Conservation (phyloP, 495 filamentous ascomycete genomes). For the Articulospora tetracladia region DNA sequence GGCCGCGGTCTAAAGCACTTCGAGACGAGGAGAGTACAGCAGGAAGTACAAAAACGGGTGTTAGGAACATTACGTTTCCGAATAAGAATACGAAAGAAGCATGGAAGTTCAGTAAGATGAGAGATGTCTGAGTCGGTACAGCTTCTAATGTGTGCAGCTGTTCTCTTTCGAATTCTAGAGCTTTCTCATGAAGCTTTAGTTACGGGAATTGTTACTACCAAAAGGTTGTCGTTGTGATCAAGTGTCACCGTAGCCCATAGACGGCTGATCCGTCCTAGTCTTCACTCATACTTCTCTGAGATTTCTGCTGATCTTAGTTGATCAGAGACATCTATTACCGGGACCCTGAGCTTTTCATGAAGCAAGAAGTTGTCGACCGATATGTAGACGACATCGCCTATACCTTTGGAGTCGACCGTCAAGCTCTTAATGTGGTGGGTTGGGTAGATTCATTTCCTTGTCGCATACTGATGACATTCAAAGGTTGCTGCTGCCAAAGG, state of each 20-base stretch:
- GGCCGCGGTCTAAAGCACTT: constrained; percentile 12
- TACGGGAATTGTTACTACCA: constrained; percentile 62
- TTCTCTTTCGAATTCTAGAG: constrained; percentile 62
- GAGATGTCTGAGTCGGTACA: not conserved
- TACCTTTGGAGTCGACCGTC: constrained; percentile 63
- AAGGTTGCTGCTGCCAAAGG: constrained; percentile 73
- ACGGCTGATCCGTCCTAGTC: not conserved
- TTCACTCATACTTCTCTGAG: not conserved
- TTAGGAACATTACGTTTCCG: constrained; percentile 43
- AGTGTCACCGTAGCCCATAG: not conserved
- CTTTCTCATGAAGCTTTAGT: constrained; percentile 66
- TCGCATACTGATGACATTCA: constrained; percentile 1
- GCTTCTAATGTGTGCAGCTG: constrained; percentile 37
- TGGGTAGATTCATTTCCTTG: not conserved
- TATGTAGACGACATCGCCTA: constrained; percentile 83
- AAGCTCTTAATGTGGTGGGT: constrained; percentile 61
- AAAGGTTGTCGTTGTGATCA: constrained; percentile 53
- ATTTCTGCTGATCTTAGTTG: not conserved
- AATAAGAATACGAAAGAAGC: constrained; percentile 56
- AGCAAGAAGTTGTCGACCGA: constrained; percentile 68
- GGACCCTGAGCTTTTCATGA: constrained; percentile 73
- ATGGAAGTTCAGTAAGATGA: constrained; percentile 58
- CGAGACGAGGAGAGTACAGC: constrained; percentile 1
- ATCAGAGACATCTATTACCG: constrained; percentile 83
- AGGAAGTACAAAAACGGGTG: constrained; percentile 23